Percentiles rank a stretch among this genome's conserved stretches.
Conservation (phyloP, 257 asterid genomes). For the Penstemon barbatus region DNA sequence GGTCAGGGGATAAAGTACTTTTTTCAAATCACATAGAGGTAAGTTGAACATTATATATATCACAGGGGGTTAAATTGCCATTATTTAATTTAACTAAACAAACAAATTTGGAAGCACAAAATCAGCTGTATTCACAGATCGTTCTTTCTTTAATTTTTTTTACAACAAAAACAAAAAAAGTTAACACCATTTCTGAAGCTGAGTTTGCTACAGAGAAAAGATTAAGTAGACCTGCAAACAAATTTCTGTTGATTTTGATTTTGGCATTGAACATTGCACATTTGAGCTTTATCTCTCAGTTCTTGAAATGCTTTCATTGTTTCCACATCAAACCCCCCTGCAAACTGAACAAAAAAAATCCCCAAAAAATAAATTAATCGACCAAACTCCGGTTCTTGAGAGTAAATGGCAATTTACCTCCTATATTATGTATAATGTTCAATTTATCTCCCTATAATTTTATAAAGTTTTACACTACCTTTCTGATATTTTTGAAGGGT, state of each 20-base stretch:
- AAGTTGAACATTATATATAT: too few species aligned
- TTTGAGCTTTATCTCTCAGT: constrained; percentile 76
- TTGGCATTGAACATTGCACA: constrained; percentile 62
- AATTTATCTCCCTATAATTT: too few species aligned
- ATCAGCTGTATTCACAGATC: constrained; percentile 36
- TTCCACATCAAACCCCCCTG: constrained; percentile 94
- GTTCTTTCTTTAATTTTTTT: constrained; percentile 20
- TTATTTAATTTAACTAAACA: constrained; percentile 25
- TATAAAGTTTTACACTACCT: too few species aligned
- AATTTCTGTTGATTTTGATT: constrained; percentile 39
- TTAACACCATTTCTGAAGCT: constrained; percentile 39
- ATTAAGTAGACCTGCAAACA: constrained; percentile 35
- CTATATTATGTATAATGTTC: too few species aligned
- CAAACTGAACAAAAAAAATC: constrained; percentile 57
- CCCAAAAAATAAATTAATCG: background rate
- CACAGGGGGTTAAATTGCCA: too few species aligned
- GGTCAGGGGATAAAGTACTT: too few species aligned
- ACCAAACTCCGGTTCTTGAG: background rate
- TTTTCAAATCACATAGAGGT: too few species aligned
- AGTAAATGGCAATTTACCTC: too few species aligned
- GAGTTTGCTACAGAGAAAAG: constrained; percentile 49
- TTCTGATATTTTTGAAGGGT: too few species aligned
- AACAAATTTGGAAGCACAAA: constrained; percentile 4
- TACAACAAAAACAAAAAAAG: constrained; percentile 26
- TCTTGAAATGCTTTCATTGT: constrained; percentile 96